phyloP scores from a whole-genome alignment of 352 stramenopile species.

The Chrysophaeum taylorii region DNA sequence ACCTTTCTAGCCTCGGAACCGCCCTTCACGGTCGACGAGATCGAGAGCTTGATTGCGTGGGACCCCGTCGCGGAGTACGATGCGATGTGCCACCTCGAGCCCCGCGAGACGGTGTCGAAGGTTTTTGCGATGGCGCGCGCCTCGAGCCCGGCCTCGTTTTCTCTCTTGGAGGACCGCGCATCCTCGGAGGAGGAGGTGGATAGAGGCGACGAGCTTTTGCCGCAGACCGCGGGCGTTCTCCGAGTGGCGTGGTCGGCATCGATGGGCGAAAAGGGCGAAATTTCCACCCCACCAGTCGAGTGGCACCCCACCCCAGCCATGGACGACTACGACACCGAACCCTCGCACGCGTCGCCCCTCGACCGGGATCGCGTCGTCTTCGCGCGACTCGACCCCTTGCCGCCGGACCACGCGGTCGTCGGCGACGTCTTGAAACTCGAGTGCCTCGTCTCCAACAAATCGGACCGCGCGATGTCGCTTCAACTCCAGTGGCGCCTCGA shows the following conservation, averaged over 20 bases:
- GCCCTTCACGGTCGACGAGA: no score
- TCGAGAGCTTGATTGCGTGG: not conserved
- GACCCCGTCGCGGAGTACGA: not conserved
- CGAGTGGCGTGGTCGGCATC: not conserved
- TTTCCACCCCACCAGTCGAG: not conserved
- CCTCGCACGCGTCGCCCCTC: no score
- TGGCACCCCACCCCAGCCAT: no score
- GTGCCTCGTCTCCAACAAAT: not conserved
- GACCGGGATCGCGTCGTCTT: no score
- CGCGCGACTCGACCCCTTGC: no score
- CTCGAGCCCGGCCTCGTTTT: not conserved
- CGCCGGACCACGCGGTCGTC: not conserved
- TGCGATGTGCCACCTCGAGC: not conserved
- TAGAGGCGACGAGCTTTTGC: not conserved
- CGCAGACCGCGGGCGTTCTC: not conserved
- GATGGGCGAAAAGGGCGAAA: not conserved
- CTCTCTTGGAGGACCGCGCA: not conserved
- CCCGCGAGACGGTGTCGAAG: not conserved
- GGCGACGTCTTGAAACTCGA: not conserved
- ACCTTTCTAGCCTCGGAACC: no score
- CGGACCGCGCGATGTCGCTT: conserved; percentile 23
- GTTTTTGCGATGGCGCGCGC: not conserved
- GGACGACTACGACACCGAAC: no score
- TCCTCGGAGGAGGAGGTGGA: not conserved
- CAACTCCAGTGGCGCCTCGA: conserved; percentile 13